A percentile compares a stretch with the other conserved stretches of the same genome.
Evolutionary conservation across 129 eudicot species (phyloP).

Genomic region (Ambrosia artemisiifolia): DNA sequence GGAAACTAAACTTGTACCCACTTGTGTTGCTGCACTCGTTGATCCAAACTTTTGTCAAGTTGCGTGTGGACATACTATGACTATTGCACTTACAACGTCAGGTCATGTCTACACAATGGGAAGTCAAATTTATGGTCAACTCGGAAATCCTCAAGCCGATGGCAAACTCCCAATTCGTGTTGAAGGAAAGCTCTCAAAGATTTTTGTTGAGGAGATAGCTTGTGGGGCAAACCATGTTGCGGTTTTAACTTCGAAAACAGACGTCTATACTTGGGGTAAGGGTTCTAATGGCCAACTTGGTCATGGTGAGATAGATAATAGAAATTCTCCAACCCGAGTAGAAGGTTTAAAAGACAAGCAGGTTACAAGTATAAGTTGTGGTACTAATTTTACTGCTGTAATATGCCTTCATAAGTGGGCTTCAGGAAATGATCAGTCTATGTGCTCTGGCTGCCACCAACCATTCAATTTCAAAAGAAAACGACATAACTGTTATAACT

Average conservation of each 20-base stretch:
- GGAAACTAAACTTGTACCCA: slow-evolving; percentile 89
- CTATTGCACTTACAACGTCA: too few relatives aligned
- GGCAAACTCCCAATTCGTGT: slow-evolving; percentile 80
- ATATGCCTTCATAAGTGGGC: slow-evolving; percentile 98
- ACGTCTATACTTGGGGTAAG: slow-evolving; percentile 98
- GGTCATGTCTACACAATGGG: slow-evolving; percentile 98
- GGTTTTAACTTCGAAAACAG: slow-evolving; percentile 83
- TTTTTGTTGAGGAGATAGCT: slow-evolving; percentile 92
- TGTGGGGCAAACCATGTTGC: slow-evolving; percentile 97
- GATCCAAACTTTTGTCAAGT: slow-evolving; percentile 95
- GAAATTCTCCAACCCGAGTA: slow-evolving; percentile 69
- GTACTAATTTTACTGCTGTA: slow-evolving; percentile 91
- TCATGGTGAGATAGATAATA: slow-evolving; percentile 86
- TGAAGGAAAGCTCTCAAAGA: slow-evolving; percentile 71
- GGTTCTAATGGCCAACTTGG: slow-evolving; percentile 94
- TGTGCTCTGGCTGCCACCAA: slow-evolving; percentile 96
- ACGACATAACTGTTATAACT: slow-evolving; percentile 92
- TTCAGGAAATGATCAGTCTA: slow-evolving; percentile 90
- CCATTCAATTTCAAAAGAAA: slow-evolving; percentile 94
- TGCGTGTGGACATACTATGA: slow-evolving; percentile 90
- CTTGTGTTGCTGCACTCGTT: slow-evolving; percentile 95
- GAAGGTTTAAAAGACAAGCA: slow-evolving; percentile 91
- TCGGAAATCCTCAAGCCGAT: slow-evolving; percentile 82
- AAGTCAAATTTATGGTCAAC: slow-evolving; percentile 91
- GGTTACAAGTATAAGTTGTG: slow-evolving; percentile 88